A percentile compares a stretch with the other conserved stretches of the same genome.
phyloP scores from a whole-genome alignment of 345 rosid genomes.

The Aegle marmelos region DNA sequence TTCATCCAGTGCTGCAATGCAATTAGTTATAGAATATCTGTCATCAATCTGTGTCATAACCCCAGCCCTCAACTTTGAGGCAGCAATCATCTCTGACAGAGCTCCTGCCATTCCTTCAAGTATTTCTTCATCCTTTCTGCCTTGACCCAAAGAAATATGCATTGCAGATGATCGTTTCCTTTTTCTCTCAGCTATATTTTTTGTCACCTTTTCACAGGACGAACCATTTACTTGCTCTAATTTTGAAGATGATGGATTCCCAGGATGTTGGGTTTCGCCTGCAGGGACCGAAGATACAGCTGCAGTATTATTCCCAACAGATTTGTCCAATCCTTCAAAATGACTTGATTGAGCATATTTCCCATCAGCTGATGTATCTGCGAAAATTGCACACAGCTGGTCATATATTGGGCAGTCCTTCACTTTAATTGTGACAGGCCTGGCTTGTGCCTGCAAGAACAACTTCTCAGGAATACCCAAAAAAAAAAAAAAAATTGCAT shows the following conservation, averaged over 20 bases:
- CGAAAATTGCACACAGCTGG: constrained; percentile 68
- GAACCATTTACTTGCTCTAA: constrained; percentile 12
- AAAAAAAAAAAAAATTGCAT: not conserved
- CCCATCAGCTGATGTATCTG: constrained; percentile 61
- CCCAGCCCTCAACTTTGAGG: constrained; percentile 39
- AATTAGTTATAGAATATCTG: constrained; percentile 49
- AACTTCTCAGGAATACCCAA: constrained; percentile 16
- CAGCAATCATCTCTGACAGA: constrained; percentile 55
- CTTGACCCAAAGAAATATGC: constrained; percentile 22
- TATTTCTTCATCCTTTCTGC: constrained; percentile 35
- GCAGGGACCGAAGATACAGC: constrained; percentile 24
- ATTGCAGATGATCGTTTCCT: constrained; percentile 47
- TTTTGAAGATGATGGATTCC: constrained; percentile 33
- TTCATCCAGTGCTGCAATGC: constrained; percentile 68
- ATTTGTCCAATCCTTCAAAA: constrained; percentile 64
- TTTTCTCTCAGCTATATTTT: constrained; percentile 34
- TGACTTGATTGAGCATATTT: constrained; percentile 91
- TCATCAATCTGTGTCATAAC: constrained; percentile 24
- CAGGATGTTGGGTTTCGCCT: constrained; percentile 24
- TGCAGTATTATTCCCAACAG: constrained; percentile 29
- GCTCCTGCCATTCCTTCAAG: constrained; percentile 53
- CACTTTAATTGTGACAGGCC: constrained; percentile 48
- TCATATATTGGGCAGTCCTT: constrained; percentile 76
- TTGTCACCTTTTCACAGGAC: constrained; percentile 25
- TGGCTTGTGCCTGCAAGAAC: constrained; percentile 48